A percentile compares a stretch with the other conserved stretches of the same genome.
phyloP scores from a whole-genome alignment of 164 flowering plant species.

The Liriodendron chinense region DNA sequence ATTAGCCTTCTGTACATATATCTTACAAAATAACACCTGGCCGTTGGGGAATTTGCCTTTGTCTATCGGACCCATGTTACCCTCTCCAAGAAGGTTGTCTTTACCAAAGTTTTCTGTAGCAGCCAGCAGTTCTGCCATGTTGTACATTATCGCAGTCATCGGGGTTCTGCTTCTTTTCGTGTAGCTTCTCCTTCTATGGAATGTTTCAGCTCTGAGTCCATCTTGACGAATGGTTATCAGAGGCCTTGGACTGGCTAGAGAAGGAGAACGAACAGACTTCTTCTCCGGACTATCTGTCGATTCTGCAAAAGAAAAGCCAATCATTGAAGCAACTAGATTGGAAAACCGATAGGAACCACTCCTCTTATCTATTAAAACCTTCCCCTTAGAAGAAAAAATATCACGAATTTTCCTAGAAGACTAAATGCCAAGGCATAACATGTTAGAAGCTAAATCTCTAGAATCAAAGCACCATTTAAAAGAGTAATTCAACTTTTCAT shows the following conservation, averaged over 20 bases:
- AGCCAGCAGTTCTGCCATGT: conserved; percentile 56
- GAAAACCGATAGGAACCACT: too few species aligned
- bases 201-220: conserved; percentile 28
- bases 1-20: too few species aligned
- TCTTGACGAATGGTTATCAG: conserved; percentile 29
- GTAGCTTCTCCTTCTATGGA: conserved; percentile 37
- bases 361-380: too few species aligned
- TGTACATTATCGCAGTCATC: conserved; percentile 39
- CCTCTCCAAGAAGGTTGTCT: conserved; percentile 69
- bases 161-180: conserved; percentile 33
- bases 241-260: conserved; percentile 20
- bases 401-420: neutral
- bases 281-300: conserved; percentile 35
- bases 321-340: neutral
- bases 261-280: conserved; percentile 19
- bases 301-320: conserved; percentile 24
- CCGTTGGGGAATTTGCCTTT: conserved; percentile 72
- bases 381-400: too few species aligned
- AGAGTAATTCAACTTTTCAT: too few species aligned
- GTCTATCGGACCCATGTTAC: conserved; percentile 67
- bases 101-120: conserved; percentile 71
- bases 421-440: too few species aligned
- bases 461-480: too few species aligned
- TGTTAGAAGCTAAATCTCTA: too few species aligned
- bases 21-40: conserved; percentile 32